These are phyloP conservation scores for Helichrysum umbraculigerum DNA, from an alignment of 129 eudicot genomes.

Conservation along the genomic window DNA sequence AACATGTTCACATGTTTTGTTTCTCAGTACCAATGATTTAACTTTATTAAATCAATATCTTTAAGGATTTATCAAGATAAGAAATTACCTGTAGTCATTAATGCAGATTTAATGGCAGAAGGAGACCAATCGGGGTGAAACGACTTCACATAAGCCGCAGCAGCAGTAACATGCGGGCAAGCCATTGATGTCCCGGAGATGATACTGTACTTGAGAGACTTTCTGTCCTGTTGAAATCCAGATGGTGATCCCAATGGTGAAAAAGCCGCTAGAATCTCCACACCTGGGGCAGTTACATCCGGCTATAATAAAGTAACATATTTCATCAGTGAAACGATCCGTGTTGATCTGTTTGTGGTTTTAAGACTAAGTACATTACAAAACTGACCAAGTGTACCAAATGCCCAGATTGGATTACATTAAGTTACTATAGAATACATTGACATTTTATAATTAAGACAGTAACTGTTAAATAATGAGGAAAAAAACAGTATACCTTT, in stretches of 20 bases:
- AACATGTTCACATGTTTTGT: background rate
- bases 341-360: too few species aligned
- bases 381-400: too few species aligned
- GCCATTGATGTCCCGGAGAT: conserved; percentile 34
- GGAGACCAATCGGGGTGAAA: conserved; percentile 36
- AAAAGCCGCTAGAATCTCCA: conserved; percentile 31
- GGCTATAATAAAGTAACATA: conserved; percentile 29
- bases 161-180: conserved; percentile 33
- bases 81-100: conserved; percentile 35
- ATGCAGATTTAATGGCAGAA: conserved; percentile 36
- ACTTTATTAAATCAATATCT: too few species aligned
- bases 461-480: too few species aligned
- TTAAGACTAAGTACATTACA: too few species aligned
- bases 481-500: conserved; percentile 27
- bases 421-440: too few species aligned
- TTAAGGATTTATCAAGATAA: background rate
- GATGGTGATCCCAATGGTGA: conserved; percentile 26
- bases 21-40: too few species aligned
- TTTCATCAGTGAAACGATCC: too few species aligned
- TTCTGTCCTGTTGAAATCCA: background rate
- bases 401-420: too few species aligned
- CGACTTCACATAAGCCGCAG: conserved; percentile 32
- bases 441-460: too few species aligned
- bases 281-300: conserved; percentile 39
- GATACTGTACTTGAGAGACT: background rate